Evolutionary conservation across 164 flowering plant genomes (phyloP).

Genomic region (Aristolochia fimbriata): DNA sequence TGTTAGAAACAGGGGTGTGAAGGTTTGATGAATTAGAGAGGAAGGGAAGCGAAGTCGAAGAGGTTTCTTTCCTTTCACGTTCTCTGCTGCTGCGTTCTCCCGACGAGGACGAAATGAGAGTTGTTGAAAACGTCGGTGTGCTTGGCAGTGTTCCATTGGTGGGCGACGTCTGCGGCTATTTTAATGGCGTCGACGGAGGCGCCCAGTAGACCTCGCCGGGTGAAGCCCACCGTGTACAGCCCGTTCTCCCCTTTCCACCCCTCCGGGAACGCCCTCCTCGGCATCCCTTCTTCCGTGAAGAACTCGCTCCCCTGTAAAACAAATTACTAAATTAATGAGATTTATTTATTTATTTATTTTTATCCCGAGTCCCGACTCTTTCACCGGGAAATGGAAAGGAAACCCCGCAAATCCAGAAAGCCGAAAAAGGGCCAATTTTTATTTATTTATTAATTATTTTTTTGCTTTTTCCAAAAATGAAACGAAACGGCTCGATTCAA

Average conservation of each 20-base stretch:
- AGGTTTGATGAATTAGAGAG: too few relatives aligned
- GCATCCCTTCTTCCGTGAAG: slow-evolving; percentile 81
- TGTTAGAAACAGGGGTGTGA: too few relatives aligned
- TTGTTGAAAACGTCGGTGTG: slow-evolving; percentile 5
- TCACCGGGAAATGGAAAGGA: too few relatives aligned
- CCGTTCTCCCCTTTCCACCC: slow-evolving; percentile 82
- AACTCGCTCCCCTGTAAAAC: slow-evolving; percentile 51
- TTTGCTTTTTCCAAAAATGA: too few relatives aligned
- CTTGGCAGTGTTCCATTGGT: slow-evolving; percentile 37
- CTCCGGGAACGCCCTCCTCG: slow-evolving; percentile 65
- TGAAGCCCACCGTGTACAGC: slow-evolving; percentile 76
- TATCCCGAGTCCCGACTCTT: too few relatives aligned
- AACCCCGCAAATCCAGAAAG: too few relatives aligned
- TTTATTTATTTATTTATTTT: too few relatives aligned
- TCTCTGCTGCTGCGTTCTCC: neutral
- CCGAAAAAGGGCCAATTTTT: too few relatives aligned
- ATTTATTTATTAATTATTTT: too few relatives aligned
- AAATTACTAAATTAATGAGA: too few relatives aligned
- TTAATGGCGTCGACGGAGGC: slow-evolving; percentile 65
- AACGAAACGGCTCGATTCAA: neutral
- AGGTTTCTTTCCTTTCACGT: neutral
- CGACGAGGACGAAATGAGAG: slow-evolving; percentile 4
- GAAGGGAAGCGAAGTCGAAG: too few relatives aligned
- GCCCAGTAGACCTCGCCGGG: slow-evolving; percentile 72
- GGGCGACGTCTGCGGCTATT: slow-evolving; percentile 52